Evolutionary conservation across 164 flowering plant species (phyloP), one percentile per base, ranked within the genome.

Genomic region (Cinnamomum micranthum): DNA sequence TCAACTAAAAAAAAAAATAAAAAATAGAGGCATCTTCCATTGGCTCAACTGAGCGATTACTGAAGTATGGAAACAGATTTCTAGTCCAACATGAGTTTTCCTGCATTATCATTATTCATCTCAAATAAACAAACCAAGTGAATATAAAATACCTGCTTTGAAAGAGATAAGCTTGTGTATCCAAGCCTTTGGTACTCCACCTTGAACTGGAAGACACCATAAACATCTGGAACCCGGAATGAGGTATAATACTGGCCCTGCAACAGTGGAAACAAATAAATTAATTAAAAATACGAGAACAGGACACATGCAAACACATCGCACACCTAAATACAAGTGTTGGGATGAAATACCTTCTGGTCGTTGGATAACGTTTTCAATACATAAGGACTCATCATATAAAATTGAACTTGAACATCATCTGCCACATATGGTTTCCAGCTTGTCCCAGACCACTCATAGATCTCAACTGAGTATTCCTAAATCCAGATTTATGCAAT

Each of bases 321-420:
- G 28, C 69, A 66, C 11, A 2, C n/a, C 19, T 20, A 76, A 69
- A 60, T 58, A 14, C 22, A 23, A 74, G 14, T 22, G 50, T 27
- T 66, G 69, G 31, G 19, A 50, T 41, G 41, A 47, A 31, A 15
- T 82, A 92, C 99, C 97, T 92, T 92, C 77, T 85, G 55, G 78
- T 92, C 84, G 35, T 90, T 87, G n/a, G 93, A 86, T 74, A 96
- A 80, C 31, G 84, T 91, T 82, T 92, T 94, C 89, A 96, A 75
- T 55, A 94, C 97, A 84, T 96, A 96, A 65, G 99, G 97, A 77
- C 98, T 96, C 99, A 96, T 96, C 99, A 94, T 94, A 87, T 89
- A 96, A 78, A 96, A 96, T 82, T 94, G 99, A 63, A 96, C 86
- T 87, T 94, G 98, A 71, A 94, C 97, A 81, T 94, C 99, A 80